A percentile compares a stretch with the other conserved stretches of the same genome.
Conservation (phyloP, 1,284 basidiomycete species). For the Grifola frondosa region DNA sequence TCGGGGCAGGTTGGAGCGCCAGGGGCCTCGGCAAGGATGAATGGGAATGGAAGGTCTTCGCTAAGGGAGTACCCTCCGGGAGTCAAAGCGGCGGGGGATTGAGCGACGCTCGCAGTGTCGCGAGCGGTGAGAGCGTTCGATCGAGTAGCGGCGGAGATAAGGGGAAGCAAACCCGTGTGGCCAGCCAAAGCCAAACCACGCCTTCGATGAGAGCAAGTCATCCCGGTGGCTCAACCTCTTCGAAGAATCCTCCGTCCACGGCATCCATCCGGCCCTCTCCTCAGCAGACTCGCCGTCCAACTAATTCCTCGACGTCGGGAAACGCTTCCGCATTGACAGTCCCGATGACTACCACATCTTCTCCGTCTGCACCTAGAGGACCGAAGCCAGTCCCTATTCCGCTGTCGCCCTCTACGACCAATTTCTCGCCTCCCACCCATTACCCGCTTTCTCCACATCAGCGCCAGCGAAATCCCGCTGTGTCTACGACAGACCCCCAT, state of each 20-base stretch:
- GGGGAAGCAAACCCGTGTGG: slow-evolving; percentile 18
- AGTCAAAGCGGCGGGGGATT: slow-evolving; percentile 28
- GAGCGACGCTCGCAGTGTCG: slow-evolving; percentile 48
- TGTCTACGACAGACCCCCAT: slow-evolving; percentile 63
- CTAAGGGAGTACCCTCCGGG: slow-evolving; percentile 40
- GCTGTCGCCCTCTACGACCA: slow-evolving; percentile 26
- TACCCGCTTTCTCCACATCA: slow-evolving; percentile 50
- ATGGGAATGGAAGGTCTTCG: slow-evolving; percentile 71
- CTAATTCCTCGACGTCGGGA: slow-evolving; percentile 21
- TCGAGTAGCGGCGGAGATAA: slow-evolving; percentile 24
- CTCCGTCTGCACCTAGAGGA: slow-evolving; percentile 24
- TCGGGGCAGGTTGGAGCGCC: slow-evolving; percentile 62
- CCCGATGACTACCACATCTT: slow-evolving; percentile 16
- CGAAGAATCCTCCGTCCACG: slow-evolving; percentile 17
- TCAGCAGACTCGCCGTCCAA: slow-evolving; percentile 25
- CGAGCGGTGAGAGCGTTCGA: slow-evolving; percentile 50
- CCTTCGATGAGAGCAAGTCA: slow-evolving; percentile 4
- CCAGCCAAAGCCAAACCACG: slow-evolving; percentile 2
- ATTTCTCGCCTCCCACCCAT: slow-evolving; percentile 33
- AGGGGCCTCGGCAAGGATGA: slow-evolving; percentile 52
- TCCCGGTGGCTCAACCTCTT: slow-evolving; percentile 4
- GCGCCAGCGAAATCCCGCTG: slow-evolving; percentile 32
- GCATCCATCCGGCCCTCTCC: slow-evolving; percentile 21
- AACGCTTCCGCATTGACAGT: slow-evolving; percentile 15
- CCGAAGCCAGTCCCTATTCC: slow-evolving; percentile 44